These are phyloP conservation scores for Microdochium trichocladiopsis DNA, from an alignment of 2,329 filamentous ascomycete genomes.

Conservation along the genomic window DNA sequence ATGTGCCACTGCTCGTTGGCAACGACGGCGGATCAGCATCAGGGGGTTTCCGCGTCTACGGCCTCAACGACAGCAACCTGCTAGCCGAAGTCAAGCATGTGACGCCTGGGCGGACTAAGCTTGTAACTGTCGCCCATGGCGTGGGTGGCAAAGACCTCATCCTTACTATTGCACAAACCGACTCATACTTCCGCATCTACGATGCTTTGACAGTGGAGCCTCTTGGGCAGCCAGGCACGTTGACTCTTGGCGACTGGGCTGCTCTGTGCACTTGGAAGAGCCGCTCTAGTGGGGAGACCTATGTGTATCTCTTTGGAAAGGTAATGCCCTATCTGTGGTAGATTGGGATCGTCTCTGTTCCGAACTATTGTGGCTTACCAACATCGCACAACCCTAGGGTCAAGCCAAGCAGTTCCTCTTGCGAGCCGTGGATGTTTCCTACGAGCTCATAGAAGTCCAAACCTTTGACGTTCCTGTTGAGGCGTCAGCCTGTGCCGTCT, in stretches of 20 bases:
- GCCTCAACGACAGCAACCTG: constrained; percentile 18
- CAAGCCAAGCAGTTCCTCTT: constrained; percentile 30
- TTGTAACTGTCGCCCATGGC: constrained; percentile 29
- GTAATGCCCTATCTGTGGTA: neutral
- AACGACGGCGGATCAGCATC: constrained; percentile 35
- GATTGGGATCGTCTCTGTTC: neutral
- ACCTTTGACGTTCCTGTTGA: constrained; percentile 32
- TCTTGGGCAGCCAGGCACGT: constrained; percentile 21
- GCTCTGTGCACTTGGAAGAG: constrained; percentile 37
- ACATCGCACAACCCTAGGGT: neutral
- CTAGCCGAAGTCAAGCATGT: constrained; percentile 22
- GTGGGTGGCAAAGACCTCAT: constrained; percentile 27
- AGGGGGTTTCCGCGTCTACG: constrained; percentile 33
- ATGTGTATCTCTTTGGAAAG: constrained; percentile 39
- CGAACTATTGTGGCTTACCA: neutral
- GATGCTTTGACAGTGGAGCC: constrained; percentile 22
- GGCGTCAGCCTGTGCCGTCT: constrained; percentile 33
- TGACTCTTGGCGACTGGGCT: constrained; percentile 37
- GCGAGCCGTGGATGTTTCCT: constrained; percentile 13
- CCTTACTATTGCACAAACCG: constrained; percentile 32
- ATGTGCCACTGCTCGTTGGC: constrained; percentile 29
- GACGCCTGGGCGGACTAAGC: constrained; percentile 35
- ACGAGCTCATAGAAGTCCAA: constrained; percentile 35
- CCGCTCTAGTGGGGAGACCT: constrained; percentile 27
- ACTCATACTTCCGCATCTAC: constrained; percentile 32